phyloP scores from a whole-genome alignment of 2,329 filamentous ascomycete genomes.

The Coniella lustricola region DNA sequence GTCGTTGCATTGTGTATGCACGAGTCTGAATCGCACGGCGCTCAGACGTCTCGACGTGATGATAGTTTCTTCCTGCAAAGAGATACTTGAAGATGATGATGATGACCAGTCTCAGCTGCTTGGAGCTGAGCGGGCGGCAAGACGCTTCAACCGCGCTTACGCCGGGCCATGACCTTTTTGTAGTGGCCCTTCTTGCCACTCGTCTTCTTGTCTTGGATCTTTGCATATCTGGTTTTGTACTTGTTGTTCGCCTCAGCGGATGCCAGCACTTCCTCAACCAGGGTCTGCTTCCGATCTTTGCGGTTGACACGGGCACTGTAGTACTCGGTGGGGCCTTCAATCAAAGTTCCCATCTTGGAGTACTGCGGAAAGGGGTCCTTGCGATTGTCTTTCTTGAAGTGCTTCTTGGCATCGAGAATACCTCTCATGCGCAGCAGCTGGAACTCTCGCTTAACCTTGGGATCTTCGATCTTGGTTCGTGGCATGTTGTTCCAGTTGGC shows the following conservation, averaged over 20 bases:
- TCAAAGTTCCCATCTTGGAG: slow-evolving; percentile 80
- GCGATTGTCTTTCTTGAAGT: slow-evolving; percentile 80
- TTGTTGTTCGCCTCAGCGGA: slow-evolving; percentile 58
- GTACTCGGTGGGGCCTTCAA: slow-evolving; percentile 84
- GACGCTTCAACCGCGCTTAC: slow-evolving; percentile 21
- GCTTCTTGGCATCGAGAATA: slow-evolving; percentile 79
- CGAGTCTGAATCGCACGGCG: too few relatives aligned
- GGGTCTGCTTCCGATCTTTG: slow-evolving; percentile 79
- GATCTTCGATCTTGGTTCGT: slow-evolving; percentile 66
- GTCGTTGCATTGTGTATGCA: too few relatives aligned
- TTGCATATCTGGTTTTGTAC: slow-evolving; percentile 81
- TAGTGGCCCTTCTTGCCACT: slow-evolving; percentile 89
- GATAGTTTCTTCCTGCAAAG: background rate
- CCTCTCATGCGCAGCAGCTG: slow-evolving; percentile 85
- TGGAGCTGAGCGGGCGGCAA: background rate
- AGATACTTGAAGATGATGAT: background rate
- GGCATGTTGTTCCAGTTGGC: slow-evolving; percentile 83
- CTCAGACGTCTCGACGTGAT: background rate
- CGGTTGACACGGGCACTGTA: slow-evolving; percentile 74
- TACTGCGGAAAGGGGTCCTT: slow-evolving; percentile 70
- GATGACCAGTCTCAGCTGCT: background rate
- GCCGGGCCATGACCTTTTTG: slow-evolving; percentile 60
- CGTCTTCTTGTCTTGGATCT: slow-evolving; percentile 73
- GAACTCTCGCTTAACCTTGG: slow-evolving; percentile 80
- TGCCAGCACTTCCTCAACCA: slow-evolving; percentile 77